A percentile compares a stretch with the other conserved stretches of the same genome.
Conservation (phyloP, 495 filamentous ascomycete species). For the Aspergillus cavernicola region DNA sequence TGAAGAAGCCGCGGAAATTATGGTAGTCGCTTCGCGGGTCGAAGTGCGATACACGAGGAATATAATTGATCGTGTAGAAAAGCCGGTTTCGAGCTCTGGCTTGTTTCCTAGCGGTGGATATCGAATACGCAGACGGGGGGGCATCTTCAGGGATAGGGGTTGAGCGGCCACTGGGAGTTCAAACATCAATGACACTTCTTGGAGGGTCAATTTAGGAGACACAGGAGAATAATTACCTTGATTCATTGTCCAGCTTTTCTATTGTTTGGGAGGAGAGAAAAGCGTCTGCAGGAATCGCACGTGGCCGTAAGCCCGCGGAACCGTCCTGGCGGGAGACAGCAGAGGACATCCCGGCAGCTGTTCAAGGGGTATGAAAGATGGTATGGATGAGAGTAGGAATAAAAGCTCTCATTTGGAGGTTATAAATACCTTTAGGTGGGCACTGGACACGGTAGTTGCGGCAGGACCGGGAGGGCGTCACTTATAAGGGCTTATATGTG, state of each 20-base stretch:
- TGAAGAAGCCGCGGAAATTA: conserved; percentile 96
- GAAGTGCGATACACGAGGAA: conserved; percentile 92
- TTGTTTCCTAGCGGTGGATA: conserved; percentile 80
- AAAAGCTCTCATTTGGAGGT: conserved; percentile 5
- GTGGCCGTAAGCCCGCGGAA: conserved; percentile 29
- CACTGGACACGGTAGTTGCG: not conserved
- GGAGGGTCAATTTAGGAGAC: not conserved
- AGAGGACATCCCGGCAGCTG: conserved; percentile 30
- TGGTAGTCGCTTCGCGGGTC: conserved; percentile 87
- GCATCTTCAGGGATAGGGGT: conserved; percentile 89
- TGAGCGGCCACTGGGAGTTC: conserved; percentile 65
- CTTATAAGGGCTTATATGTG: not conserved
- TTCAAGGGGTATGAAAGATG: not conserved
- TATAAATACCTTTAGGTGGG: not conserved
- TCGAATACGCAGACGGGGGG: conserved; percentile 80
- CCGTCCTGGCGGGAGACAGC: conserved; percentile 29
- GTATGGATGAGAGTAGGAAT: not conserved
- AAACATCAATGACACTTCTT: not conserved
- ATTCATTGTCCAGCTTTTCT: conserved; percentile 26
- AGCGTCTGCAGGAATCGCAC: conserved; percentile 27
- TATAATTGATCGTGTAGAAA: conserved; percentile 94
- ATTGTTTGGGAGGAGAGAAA: conserved; percentile 20
- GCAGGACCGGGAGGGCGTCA: not conserved
- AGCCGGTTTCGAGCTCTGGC: conserved; percentile 79
- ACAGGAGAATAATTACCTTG: conserved; percentile 23